These are phyloP conservation scores for Groenewaldozyma sp. DNA, from an alignment of 1,139 yeast species.

Conservation along the genomic window DNA sequence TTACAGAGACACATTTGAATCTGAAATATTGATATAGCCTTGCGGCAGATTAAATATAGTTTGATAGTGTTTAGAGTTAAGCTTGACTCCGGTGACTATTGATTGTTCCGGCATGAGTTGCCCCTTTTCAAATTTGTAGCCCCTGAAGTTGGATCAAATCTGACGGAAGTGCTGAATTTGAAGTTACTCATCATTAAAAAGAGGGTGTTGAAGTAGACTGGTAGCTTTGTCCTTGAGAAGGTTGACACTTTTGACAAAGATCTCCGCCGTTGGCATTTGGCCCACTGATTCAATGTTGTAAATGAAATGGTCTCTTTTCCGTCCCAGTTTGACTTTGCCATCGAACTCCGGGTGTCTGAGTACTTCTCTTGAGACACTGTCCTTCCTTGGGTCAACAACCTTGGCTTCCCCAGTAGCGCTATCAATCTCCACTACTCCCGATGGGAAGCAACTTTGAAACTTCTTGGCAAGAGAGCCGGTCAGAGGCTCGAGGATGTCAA, in stretches of 20 bases:
- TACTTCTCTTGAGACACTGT: constrained; percentile 94
- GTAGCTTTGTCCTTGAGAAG: constrained; percentile 80
- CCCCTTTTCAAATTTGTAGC: no score
- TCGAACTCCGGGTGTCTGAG: constrained; percentile 85
- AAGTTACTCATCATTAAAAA: not conserved
- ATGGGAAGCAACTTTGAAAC: constrained; percentile 84
- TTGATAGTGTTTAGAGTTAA: no score
- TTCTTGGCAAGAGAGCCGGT: constrained; percentile 66
- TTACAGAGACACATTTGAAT: no score
- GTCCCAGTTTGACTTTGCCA: constrained; percentile 82
- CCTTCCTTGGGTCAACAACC: constrained; percentile 83
- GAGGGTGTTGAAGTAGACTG: constrained; percentile 36
- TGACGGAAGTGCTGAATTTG: no score
- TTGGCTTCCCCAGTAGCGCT: constrained; percentile 54
- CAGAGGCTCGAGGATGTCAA: constrained; percentile 64
- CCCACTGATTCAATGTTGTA: constrained; percentile 93
- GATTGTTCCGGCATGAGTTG: no score
- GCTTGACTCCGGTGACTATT: no score
- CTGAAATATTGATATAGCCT: no score
- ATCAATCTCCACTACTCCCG: constrained; percentile 80
- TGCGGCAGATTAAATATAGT: no score
- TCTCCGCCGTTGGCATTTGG: constrained; percentile 94
- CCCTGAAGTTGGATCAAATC: no score
- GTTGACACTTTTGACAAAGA: constrained; percentile 81
- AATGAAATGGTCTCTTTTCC: constrained; percentile 85